phyloP scores from a whole-genome alignment of 345 rosid species.

The Linum trigynum region DNA sequence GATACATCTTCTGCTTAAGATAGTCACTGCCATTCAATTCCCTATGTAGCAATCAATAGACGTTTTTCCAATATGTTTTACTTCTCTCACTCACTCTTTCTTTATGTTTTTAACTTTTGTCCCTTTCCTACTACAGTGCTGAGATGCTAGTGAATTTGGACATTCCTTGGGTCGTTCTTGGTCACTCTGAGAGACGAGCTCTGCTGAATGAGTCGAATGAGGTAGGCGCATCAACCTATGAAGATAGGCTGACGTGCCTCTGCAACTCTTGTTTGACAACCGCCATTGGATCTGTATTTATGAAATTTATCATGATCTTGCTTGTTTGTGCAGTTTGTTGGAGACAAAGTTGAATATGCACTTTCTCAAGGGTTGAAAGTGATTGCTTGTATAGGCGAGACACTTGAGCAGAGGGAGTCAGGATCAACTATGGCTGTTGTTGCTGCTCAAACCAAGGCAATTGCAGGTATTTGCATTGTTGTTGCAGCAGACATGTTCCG shows the following conservation, averaged over 20 bases:
- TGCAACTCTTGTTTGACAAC: background rate
- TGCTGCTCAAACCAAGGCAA: conserved; percentile 62
- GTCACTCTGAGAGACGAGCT: conserved; percentile 62
- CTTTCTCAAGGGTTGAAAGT: conserved; percentile 59
- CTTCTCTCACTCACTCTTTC: background rate
- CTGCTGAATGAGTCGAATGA: conserved; percentile 46
- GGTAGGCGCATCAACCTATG: conserved; percentile 16
- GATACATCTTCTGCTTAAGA: too few species aligned
- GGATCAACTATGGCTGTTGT: conserved; percentile 62
- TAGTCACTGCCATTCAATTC: too few species aligned
- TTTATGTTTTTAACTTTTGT: background rate
- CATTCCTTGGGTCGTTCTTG: conserved; percentile 62
- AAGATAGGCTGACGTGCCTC: background rate
- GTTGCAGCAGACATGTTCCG: background rate
- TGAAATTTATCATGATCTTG: background rate
- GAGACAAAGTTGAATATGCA: conserved; percentile 53
- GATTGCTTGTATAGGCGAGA: conserved; percentile 69
- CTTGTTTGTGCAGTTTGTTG: conserved; percentile 46
- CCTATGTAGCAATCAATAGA: too few species aligned
- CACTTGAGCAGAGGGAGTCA: conserved; percentile 66
- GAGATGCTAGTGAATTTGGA: conserved; percentile 57
- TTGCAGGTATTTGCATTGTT: conserved; percentile 38
- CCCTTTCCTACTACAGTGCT: conserved; percentile 26
- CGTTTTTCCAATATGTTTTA: background rate
- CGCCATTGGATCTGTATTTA: background rate